Percentiles rank a stretch among this genome's conserved stretches.
These are phyloP conservation scores for Leccinellum rugosiceps DNA, from an alignment of 768 basidiomycete genomes.

Conservation along the genomic window DNA sequence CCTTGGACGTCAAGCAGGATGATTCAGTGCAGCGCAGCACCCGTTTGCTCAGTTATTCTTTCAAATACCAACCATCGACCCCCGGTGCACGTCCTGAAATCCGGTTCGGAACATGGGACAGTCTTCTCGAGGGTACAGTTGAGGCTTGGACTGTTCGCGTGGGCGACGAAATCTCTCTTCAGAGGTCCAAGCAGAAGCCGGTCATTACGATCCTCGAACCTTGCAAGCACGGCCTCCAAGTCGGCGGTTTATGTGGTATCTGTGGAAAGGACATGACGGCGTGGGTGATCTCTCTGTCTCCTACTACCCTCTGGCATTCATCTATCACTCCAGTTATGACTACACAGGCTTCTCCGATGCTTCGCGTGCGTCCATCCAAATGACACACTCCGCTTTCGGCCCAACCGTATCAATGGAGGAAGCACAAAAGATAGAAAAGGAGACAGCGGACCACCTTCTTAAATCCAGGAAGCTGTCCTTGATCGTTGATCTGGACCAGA, in stretches of 20 bases:
- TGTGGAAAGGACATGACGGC: constrained; percentile 95
- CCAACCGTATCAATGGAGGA: constrained; percentile 92
- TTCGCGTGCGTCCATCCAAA: constrained; percentile 83
- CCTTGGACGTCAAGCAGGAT: constrained; percentile 51
- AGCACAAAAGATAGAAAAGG: constrained; percentile 83
- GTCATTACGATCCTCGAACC: constrained; percentile 76
- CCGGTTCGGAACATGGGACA: constrained; percentile 90
- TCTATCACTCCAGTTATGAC: constrained; percentile 52
- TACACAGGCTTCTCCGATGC: constrained; percentile 88
- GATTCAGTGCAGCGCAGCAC: constrained; percentile 62
- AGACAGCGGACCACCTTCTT: constrained; percentile 77
- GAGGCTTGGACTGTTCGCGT: constrained; percentile 64
- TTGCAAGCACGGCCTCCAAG: constrained; percentile 95
- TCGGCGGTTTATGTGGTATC: constrained; percentile 87
- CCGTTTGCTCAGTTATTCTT: constrained; percentile 82
- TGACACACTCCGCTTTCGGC: constrained; percentile 90
- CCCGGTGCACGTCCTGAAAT: constrained; percentile 54
- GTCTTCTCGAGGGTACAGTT: constrained; percentile 76
- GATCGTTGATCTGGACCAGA: constrained; percentile 98
- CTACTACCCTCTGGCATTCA: constrained; percentile 8
- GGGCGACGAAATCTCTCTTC: constrained; percentile 61
- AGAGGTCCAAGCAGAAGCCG: constrained; percentile 56
- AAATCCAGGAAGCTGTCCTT: constrained; percentile 78
- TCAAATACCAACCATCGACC: constrained; percentile 50
- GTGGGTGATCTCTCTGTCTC: constrained; percentile 42